Evolutionary conservation across 1,139 yeast species (phyloP).

Genomic region (Yamadazyma triangularis): DNA sequence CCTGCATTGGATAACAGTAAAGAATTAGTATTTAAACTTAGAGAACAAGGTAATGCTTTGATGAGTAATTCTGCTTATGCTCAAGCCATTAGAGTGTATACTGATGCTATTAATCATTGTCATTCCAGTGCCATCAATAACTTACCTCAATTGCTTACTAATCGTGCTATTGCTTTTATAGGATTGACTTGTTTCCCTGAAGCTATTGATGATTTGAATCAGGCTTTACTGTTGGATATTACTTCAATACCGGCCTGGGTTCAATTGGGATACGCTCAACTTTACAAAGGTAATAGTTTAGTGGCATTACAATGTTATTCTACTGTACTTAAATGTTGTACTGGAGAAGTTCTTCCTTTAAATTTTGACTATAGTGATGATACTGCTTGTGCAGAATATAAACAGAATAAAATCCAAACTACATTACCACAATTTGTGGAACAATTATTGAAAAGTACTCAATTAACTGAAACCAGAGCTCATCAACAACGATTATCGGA

Average conservation of each 20-base stretch:
- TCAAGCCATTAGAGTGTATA: slow-evolving; percentile 39
- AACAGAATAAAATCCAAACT: slow-evolving; percentile 16
- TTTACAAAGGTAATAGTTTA: slow-evolving; percentile 38
- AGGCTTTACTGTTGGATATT: slow-evolving; percentile 28
- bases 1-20: slow-evolving; percentile 1
- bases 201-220: slow-evolving; percentile 35
- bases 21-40: slow-evolving; percentile 15
- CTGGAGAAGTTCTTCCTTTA: slow-evolving; percentile 31
- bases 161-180: slow-evolving; percentile 41
- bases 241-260: slow-evolving; percentile 43
- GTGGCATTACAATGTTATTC: slow-evolving; percentile 32
- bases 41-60: slow-evolving; percentile 42
- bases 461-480: slow-evolving; percentile 38
- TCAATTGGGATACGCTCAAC: slow-evolving; percentile 43
- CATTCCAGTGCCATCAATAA: slow-evolving; percentile 13
- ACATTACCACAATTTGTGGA: slow-evolving; percentile 40
- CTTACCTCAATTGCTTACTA: slow-evolving; percentile 34
- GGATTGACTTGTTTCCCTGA: slow-evolving; percentile 42
- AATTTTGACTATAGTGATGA: slow-evolving; percentile 15
- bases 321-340: slow-evolving; percentile 25
- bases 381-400: slow-evolving; percentile 16
- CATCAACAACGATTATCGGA: slow-evolving; percentile 30
- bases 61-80: slow-evolving; percentile 36
- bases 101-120: slow-evolving; percentile 29
- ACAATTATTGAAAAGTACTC: slow-evolving; percentile 30